Base-by-base conservation (phyloP, 345 rosid genomes). In the Heritiera fomes region DNA sequence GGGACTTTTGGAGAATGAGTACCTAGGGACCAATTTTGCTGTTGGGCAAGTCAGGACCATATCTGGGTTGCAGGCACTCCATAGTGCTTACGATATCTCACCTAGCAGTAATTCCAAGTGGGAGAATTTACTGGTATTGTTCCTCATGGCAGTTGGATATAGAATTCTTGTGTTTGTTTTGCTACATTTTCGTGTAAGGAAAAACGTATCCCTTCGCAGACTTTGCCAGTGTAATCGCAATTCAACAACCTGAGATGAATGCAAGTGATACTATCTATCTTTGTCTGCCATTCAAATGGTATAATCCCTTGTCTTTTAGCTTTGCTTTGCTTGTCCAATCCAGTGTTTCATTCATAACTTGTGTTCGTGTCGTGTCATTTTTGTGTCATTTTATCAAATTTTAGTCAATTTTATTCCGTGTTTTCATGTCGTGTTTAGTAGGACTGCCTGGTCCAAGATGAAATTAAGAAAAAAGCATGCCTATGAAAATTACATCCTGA, bases 1-100 rank as follows among this genome's bases (percentile, higher is more conserved):
- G 98, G 99, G 98, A 50, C 90, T 94, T 78, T 68, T 97, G 87
- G 99, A 94, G 88, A 96, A 96, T 30, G 99, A 96, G 89, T 96
- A 91, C 83, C 86, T 96, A 0, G 94, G 89, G 50, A 86, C 92
- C 65, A 86, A 94, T 46, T 94, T 88, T 80, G 98, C 98, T 0
- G 96, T 97, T 5, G 99, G 99, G 69, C 92, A 93, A 83, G 98
- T 94, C 55, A 89, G 98, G 84, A 90, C 93, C 55, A 94, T 96
- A 78, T 88, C 99, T 0, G 99, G 99, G 38, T 82, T 83, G 62
- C 91, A 96, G 80, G 98, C 99, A 0, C 86, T 96, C 40, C 83
- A 78, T 50, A 89, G 87, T 43, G 83, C 91, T 30, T 94, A 96
- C 20, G 90, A 92, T 82, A 94, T 96, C 76, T 96, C 99, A 65